Percentiles rank a stretch among this genome's conserved stretches.
These are phyloP conservation scores for Dalbergia cochinchinensis DNA, from an alignment of 306 rosid genomes.

Conservation along the genomic window DNA sequence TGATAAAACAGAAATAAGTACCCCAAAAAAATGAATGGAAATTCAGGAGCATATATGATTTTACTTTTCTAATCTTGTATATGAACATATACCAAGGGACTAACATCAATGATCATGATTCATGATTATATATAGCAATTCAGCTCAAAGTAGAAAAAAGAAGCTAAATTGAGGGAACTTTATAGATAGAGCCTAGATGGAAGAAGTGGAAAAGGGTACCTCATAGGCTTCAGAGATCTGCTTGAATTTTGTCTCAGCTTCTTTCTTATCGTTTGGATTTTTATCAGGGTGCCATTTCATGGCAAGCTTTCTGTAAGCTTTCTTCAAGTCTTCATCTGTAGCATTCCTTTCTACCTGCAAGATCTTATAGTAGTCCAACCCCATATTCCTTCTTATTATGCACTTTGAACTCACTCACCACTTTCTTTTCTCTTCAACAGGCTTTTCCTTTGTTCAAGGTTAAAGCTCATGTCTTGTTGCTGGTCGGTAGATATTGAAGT, in stretches of 20 bases:
- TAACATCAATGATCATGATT: background rate
- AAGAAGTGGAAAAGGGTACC: slow-evolving; percentile 28
- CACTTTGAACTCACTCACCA: background rate
- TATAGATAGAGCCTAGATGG: background rate
- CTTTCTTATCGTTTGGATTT: slow-evolving; percentile 78
- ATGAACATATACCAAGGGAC: background rate
- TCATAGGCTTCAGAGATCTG: slow-evolving; percentile 91
- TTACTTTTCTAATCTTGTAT: too few species aligned
- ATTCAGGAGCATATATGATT: background rate
- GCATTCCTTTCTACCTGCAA: slow-evolving; percentile 81
- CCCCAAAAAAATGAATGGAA: background rate
- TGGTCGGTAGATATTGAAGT: background rate
- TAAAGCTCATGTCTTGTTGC: background rate
- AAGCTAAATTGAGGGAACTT: background rate
- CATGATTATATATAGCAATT: slow-evolving; percentile 17
- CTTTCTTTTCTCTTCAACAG: background rate
- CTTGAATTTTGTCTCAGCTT: slow-evolving; percentile 83
- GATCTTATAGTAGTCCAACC: slow-evolving; percentile 72
- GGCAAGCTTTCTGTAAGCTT: slow-evolving; percentile 78
- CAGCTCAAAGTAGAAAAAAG: background rate
- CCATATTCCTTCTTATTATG: slow-evolving; percentile 21
- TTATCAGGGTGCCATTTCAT: slow-evolving; percentile 99
- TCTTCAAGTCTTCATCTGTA: slow-evolving; percentile 85
- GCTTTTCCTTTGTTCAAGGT: background rate
- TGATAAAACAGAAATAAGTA: background rate